Evolutionary conservation across 2,329 filamentous ascomycete species (phyloP).

Genomic region (Hypoxylon sp.): DNA sequence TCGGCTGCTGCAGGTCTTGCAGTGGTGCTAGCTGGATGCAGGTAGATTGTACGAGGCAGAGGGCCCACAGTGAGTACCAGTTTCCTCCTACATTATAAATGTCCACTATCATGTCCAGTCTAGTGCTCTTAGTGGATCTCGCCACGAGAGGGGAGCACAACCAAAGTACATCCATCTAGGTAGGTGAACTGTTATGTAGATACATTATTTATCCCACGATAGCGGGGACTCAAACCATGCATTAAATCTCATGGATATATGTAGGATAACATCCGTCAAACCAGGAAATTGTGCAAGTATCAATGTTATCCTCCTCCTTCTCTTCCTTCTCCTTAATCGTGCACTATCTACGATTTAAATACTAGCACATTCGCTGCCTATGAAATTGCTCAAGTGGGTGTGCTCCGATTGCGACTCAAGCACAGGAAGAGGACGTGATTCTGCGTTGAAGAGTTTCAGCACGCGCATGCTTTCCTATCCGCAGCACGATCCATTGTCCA

Average conservation of each 20-base stretch:
- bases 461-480: slow-evolving; percentile 31
- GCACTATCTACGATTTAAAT: not conserved
- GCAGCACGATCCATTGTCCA: slow-evolving; percentile 25
- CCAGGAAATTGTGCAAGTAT: not conserved
- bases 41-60: slow-evolving; percentile 26
- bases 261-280: not conserved
- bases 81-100: slow-evolving; percentile 5
- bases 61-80: slow-evolving; percentile 22
- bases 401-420: slow-evolving; percentile 3
- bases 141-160: slow-evolving; percentile 10
- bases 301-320: not conserved
- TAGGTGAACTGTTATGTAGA: not conserved
- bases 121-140: slow-evolving; percentile 10
- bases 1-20: slow-evolving; percentile 32
- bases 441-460: not conserved
- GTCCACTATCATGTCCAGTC: no score
- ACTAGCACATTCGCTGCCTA: not conserved
- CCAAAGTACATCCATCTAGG: not conserved
- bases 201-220: slow-evolving; percentile 22
- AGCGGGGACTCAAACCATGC: not conserved
- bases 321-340: not conserved
- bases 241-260: not conserved
- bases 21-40: slow-evolving; percentile 29
- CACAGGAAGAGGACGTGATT: slow-evolving; percentile 12
- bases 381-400: not conserved